Conservation (phyloP, 2,329 filamentous ascomycete species). For the Didymella pinodella region DNA sequence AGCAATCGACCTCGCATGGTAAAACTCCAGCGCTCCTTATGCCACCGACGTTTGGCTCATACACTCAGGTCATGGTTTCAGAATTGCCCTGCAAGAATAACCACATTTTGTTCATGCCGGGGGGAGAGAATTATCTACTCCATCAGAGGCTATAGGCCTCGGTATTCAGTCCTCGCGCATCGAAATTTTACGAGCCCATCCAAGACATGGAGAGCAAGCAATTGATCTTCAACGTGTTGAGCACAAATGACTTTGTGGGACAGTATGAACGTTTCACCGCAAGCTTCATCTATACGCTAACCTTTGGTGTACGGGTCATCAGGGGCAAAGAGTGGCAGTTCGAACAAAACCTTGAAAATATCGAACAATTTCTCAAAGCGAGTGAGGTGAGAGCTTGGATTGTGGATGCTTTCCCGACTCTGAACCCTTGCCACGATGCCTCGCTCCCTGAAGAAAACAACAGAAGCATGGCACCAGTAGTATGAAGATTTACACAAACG, state of each 20-base stretch:
- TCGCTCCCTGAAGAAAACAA: conserved; percentile 44
- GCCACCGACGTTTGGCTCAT: background rate
- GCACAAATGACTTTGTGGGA: background rate
- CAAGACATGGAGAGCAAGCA: background rate
- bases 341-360: background rate
- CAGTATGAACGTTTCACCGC: background rate
- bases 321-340: background rate
- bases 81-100: background rate
- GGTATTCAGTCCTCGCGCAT: background rate
- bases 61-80: background rate
- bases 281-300: background rate
- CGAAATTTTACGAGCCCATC: background rate
- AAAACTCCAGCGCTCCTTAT: too few relatives aligned
- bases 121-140: background rate
- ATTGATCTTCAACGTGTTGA: background rate
- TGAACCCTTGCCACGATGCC: conserved; percentile 51
- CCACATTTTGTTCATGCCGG: background rate
- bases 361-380: background rate
- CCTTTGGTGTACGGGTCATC: background rate
- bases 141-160: background rate
- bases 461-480: conserved; percentile 19
- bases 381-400: conserved; percentile 35
- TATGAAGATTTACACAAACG: conserved; percentile 25
- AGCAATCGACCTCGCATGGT: background rate
- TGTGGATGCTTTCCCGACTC: conserved; percentile 54